Base-by-base conservation (phyloP, 2,329 filamentous ascomycete species). In the Alternaria incomplexa region DNA sequence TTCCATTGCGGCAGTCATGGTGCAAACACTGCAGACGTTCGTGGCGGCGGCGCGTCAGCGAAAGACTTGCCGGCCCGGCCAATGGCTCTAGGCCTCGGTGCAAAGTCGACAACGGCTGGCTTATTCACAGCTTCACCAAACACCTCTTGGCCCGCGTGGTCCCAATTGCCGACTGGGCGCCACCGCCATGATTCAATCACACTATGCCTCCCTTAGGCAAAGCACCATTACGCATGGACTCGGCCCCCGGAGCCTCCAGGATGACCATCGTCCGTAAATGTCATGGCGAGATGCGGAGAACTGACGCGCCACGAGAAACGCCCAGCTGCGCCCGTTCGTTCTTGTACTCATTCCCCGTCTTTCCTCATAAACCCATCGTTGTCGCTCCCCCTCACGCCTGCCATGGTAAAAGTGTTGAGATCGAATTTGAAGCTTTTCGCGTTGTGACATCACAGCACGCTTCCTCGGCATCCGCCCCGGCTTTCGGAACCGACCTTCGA, bases 201-300 rank as follows among this genome's bases (percentile, higher is more conserved):
- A 54, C 68, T 68, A 70, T 43, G 46, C 54, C 66, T 63, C 53
- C 28, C 62, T 64, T 32, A 43, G 64, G 61, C 51, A 64, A 68
- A 62, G 68, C 62, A 56, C 59, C 68, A 56, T 55, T 61, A 60
- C 58, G 64, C 61, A 61, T 64, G 30, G 48, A 61, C 51, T 64
- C 66, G 69, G 57, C 44, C 61, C 52, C 58, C 53, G 61, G 64
- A 56, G 57, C 60, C 62, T 57, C 62, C 50, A 59, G 56, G 48
- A 30, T 59, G 45, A 32, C 40, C 52, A 22, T 56, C 61, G 40
- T 66, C 65, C 70, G 67, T 63, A 69, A 68, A 62, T 63, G 67
- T 69, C 70, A 73, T 71, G 68, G 64, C 64, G 64, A 71, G 68
- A 67, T 77, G 72, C 72, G 73, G 74, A 75, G 73, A 63, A 63